A percentile compares a stretch with the other conserved stretches of the same genome.
phyloP scores from a whole-genome alignment of 225 moss, liverwort and hornwort genomes.

The Takakia lepidozioides region DNA sequence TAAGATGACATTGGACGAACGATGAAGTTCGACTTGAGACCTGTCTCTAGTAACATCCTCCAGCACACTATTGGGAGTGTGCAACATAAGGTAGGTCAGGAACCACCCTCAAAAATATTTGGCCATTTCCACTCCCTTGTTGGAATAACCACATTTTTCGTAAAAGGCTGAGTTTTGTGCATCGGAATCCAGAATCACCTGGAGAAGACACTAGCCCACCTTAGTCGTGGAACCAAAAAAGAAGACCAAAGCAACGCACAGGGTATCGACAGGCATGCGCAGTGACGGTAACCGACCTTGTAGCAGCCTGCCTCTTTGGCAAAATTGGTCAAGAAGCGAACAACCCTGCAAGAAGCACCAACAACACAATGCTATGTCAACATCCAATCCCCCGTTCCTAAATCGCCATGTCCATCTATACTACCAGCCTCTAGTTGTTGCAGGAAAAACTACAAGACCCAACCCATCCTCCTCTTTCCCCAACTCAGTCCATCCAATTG shows the following conservation, averaged over 20 bases:
- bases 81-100: too few relatives aligned
- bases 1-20: too few relatives aligned
- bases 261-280: background rate
- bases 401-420: too few relatives aligned
- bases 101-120: constrained; percentile 32
- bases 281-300: constrained; percentile 24
- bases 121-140: constrained; percentile 57
- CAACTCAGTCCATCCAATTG: too few relatives aligned
- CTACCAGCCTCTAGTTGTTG: too few relatives aligned
- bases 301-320: constrained; percentile 54
- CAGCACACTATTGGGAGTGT: too few relatives aligned
- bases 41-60: too few relatives aligned
- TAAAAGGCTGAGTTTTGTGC: constrained; percentile 31
- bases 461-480: background rate
- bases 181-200: constrained; percentile 49
- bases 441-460: background rate
- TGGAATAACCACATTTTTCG: constrained; percentile 50
- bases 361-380: too few relatives aligned
- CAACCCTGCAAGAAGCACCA: constrained; percentile 30
- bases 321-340: constrained; percentile 37
- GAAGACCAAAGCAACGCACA: background rate
- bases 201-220: background rate
- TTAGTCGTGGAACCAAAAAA: background rate
- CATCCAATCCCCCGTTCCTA: background rate
- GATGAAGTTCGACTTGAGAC: too few relatives aligned